A percentile compares a stretch with the other conserved stretches of the same genome.
These are phyloP conservation scores for Peniophora sp. DNA, from an alignment of 1,284 basidiomycete genomes.

Conservation along the genomic window DNA sequence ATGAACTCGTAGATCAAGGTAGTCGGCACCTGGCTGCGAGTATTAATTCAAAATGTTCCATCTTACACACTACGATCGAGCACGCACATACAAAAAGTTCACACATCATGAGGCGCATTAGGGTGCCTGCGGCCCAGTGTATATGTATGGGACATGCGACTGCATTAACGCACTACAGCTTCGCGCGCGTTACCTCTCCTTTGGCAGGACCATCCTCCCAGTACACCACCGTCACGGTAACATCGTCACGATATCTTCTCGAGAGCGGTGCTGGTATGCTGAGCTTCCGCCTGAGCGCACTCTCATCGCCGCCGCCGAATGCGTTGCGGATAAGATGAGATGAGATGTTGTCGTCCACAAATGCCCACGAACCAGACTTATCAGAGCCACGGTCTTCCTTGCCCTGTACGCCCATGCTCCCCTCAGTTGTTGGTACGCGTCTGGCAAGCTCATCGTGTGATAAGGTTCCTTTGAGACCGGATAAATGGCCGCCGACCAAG, in stretches of 20 bases:
- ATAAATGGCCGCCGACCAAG: constrained; percentile 80
- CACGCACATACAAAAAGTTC: too few species aligned
- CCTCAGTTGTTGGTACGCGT: constrained; percentile 47
- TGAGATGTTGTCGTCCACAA: constrained; percentile 81
- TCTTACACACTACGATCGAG: too few species aligned
- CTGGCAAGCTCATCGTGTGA: constrained; percentile 46
- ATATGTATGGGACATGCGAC: too few species aligned
- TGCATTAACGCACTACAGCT: constrained; percentile 5
- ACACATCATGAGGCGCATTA: too few species aligned
- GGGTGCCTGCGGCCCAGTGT: too few species aligned
- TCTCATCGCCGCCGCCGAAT: constrained; percentile 79
- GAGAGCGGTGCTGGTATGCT: constrained; percentile 83
- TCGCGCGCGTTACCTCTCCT: constrained; percentile 19
- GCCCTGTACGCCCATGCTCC: constrained; percentile 56
- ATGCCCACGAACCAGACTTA: constrained; percentile 61
- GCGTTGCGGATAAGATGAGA: constrained; percentile 94
- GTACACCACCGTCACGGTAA: constrained; percentile 85
- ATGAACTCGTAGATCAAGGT: too few species aligned
- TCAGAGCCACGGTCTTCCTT: constrained; percentile 38
- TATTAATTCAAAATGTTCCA: too few species aligned
- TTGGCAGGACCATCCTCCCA: constrained; percentile 68
- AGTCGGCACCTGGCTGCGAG: too few species aligned
- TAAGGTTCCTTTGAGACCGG: constrained; percentile 60
- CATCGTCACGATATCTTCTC: constrained; percentile 80
- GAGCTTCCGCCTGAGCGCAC: constrained; percentile 60